Evolutionary conservation across 768 basidiomycete genomes (phyloP), one percentile per base, ranked within the genome.

Genomic region (Russula sp.): DNA sequence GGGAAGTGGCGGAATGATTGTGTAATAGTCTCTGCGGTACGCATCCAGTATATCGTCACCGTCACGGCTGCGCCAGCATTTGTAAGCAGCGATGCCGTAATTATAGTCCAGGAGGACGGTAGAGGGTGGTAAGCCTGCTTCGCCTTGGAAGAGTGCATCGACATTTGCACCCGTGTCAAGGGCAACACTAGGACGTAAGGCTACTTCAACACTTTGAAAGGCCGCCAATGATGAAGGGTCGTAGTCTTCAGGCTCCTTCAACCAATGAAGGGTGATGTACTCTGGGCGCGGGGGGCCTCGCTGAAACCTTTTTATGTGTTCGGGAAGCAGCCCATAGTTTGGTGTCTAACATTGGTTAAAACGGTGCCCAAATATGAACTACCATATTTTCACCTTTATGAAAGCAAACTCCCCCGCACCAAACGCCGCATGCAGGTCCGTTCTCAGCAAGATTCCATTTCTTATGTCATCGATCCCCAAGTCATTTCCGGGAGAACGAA

Each of bases 301-400:
- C 8, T 2, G 34, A 52, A 52, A 52, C 35, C 35, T 56, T 35
- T 1, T 35, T 25, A 56, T 47, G 16, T 56, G 3, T 7, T 35
- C 18, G 43, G 56, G 9, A 25, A 20, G 7, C 22, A 56, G 45
- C 22, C 22, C 56, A 29, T 38, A 25, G 35, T 56, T 56, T 29
- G 56, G 56, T 11, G 56, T 47, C 56, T 56, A 56, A 47, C 35
- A 56, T 36, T 50, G 49, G 49, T 50, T 50, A 50, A 50, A n/a
- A n/a, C n/a, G 34, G 32, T 50, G n/a, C 14, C 14, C 38, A 47
- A 20, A 52, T 5, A 38, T 38, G 56, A 25, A 36, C 32, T 47
- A 38, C 34, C 43, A 20, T 47, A 14, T 9, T 25, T 36, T 47
- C 56, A 6, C 35, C 45, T 47, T 56, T 47, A 56, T 46, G 45